Conservation (phyloP, 1,284 basidiomycete species). For the Tremellales sp. region DNA sequence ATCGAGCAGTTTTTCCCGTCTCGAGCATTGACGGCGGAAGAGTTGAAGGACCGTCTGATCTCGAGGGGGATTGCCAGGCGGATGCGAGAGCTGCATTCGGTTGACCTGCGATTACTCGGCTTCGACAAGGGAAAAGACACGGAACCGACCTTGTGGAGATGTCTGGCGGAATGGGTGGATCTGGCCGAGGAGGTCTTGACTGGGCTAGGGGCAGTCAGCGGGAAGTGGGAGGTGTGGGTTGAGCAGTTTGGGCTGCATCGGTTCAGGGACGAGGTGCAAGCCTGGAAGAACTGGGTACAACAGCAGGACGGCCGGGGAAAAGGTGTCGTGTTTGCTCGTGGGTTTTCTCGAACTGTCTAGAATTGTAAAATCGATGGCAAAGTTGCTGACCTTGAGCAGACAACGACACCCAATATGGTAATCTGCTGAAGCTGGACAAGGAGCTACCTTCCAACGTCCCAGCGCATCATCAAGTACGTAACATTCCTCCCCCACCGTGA, state of each 20-base stretch:
- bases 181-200: conserved; percentile 35
- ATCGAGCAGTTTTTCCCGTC: conserved; percentile 92
- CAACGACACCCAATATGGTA: conserved; percentile 92
- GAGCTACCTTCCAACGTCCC: conserved; percentile 51
- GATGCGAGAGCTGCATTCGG: conserved; percentile 90
- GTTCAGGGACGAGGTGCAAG: conserved; percentile 40
- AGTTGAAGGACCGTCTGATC: conserved; percentile 68
- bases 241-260: conserved; percentile 40
- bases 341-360: conserved; percentile 13
- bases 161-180: conserved; percentile 60
- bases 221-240: conserved; percentile 41
- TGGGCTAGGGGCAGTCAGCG: conserved; percentile 26
- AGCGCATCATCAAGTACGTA: conserved; percentile 45
- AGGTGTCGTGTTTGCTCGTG: conserved; percentile 47
- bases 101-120: conserved; percentile 67
- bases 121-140: conserved; percentile 54
- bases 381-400: conserved; percentile 53
- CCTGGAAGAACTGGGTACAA: conserved; percentile 40
- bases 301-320: conserved; percentile 33
- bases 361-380: not conserved
- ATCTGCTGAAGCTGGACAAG: conserved; percentile 69
- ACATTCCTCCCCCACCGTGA: conserved; percentile 51
- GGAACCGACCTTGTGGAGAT: conserved; percentile 56
- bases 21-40: conserved; percentile 66
- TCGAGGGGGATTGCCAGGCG: conserved; percentile 80